These are phyloP conservation scores for Petrea volubilis DNA, from an alignment of 257 asterid genomes.

Conservation along the genomic window DNA sequence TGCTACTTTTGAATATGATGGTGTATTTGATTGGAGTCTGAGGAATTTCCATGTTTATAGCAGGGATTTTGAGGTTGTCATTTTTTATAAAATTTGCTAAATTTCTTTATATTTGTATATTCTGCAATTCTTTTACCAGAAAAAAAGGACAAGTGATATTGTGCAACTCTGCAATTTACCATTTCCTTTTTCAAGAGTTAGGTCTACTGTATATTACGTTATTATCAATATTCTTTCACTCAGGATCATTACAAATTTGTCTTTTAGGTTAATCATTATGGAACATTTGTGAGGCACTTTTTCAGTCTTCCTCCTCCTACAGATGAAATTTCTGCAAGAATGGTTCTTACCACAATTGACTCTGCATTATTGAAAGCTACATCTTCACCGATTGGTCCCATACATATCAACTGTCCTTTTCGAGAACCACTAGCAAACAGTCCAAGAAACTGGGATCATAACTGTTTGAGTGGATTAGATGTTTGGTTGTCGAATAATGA, in stretches of 20 bases:
- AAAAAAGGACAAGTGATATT: too few relatives aligned
- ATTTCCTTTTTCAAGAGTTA: neutral
- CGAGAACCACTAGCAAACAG: conserved; percentile 80
- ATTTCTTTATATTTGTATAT: neutral
- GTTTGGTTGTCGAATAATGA: conserved; percentile 65
- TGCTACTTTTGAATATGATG: neutral
- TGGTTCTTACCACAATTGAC: conserved; percentile 87
- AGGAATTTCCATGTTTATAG: too few relatives aligned
- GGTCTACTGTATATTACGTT: neutral
- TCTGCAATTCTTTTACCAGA: too few relatives aligned
- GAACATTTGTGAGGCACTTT: conserved; percentile 74
- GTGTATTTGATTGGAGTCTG: neutral
- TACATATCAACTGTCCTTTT: conserved; percentile 91
- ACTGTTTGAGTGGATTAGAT: conserved; percentile 74
- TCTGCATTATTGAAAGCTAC: conserved; percentile 72
- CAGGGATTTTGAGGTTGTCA: too few relatives aligned
- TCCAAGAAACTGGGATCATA: conserved; percentile 53
- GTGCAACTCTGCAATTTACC: too few relatives aligned
- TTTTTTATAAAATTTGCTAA: neutral
- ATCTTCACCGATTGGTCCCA: conserved; percentile 84
- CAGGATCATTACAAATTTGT: conserved; percentile 13
- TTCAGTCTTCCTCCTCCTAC: conserved; percentile 76
- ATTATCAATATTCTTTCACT: neutral
- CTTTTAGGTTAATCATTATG: conserved; percentile 77
- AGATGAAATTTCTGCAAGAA: conserved; percentile 78